Evolutionary conservation across 495 filamentous ascomycete species (phyloP).

Genomic region (Neurospora cerealis): DNA sequence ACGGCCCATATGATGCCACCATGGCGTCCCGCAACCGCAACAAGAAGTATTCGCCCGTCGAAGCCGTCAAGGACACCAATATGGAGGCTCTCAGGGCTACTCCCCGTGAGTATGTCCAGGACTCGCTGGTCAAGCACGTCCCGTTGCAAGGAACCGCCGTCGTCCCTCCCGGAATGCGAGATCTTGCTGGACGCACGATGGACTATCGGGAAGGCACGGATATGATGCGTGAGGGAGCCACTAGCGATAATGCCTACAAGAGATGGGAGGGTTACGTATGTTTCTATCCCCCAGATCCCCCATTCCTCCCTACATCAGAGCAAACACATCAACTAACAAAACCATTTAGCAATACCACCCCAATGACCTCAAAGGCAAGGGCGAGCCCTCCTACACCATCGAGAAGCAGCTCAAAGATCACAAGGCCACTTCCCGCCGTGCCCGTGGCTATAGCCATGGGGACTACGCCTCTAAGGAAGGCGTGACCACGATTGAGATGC

Average conservation of each 20-base stretch:
- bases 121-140: conserved; percentile 63
- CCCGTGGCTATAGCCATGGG: neutral
- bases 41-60: conserved; percentile 56
- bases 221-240: conserved; percentile 60
- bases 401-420: conserved; percentile 51
- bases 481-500: conserved; percentile 25
- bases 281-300: neutral
- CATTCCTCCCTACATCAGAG: neutral
- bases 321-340: conserved; percentile 2
- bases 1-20: conserved; percentile 85
- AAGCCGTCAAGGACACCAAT: conserved; percentile 66
- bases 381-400: conserved; percentile 61
- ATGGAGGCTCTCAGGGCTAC: conserved; percentile 74
- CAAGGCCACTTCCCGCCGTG: conserved; percentile 3
- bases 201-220: conserved; percentile 80
- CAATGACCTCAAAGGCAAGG: conserved; percentile 69
- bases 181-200: conserved; percentile 57
- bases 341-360: conserved; percentile 51
- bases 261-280: conserved; percentile 59
- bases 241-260: conserved; percentile 51
- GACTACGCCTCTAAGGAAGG: conserved; percentile 8
- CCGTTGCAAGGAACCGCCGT: conserved; percentile 77
- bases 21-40: conserved; percentile 60
- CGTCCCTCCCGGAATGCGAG: conserved; percentile 60
- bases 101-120: conserved; percentile 65